Evolutionary conservation across 768 basidiomycete species (phyloP), one percentile per base, ranked within the genome.

Genomic region (Auriscalpium vulgare): DNA sequence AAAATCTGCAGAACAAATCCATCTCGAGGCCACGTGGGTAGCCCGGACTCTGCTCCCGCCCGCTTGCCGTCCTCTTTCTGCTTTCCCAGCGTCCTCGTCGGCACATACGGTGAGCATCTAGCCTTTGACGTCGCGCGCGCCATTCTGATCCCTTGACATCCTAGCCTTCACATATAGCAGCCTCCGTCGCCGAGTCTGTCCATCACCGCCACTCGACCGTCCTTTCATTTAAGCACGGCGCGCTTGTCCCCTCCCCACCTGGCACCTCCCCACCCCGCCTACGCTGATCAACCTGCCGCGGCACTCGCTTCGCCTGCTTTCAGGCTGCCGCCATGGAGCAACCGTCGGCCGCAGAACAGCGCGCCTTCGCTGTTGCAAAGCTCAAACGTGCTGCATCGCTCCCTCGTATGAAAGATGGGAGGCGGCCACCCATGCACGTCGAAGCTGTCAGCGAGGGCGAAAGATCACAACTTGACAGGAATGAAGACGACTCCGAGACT

Each of bases 331-430:
- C 8, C 37, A 74, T 73, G 72, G 71, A 79, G 61, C 67, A 65
- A 53, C 62, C 75, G 47, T 71, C 75, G 10, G 74, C 79, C 71
- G 81, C 81, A 29, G 88, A 94, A 68, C 87, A 93, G 70, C 85
- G 94, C 58, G 89, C 91, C 66, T 81, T 83, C 54, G 89, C 92
- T 10, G 87, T 95, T 48, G 91, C 91, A 47, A 93, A 86, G 73
- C 82, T 97, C 61, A 93, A 88, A 72, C 84, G 94, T 63, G 93
- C 94, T 45, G 90, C 92, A 54, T 95, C 92, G 14, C 71, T 95
- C 34, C 94, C 93, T 38, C 79, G 93, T 59, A 90, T 90, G 85
- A 92, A 92, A 69, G 88, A 92, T 69, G 92, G 92, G 8, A 75
- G 92, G 54, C 77, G 93, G 45, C 92, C 91, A 0, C 89, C 86